Conservation (phyloP, 257 asterid genomes). For the Capsicum baccatum region DNA sequence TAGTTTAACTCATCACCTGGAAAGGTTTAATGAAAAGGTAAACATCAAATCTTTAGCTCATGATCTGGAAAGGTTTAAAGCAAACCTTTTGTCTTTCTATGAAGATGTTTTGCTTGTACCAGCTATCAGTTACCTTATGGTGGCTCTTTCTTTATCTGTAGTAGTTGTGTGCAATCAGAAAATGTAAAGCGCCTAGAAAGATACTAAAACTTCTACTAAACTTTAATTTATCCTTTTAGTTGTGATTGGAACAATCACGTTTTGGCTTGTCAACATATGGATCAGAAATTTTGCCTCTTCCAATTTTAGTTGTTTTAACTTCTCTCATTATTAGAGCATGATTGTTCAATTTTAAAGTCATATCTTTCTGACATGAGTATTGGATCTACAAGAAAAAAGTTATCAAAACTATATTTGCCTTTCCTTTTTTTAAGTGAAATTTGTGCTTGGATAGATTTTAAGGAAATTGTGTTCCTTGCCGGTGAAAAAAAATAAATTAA, state of each 20-base stretch:
- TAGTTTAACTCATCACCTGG: constrained; percentile 37
- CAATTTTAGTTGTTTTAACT: constrained; percentile 30
- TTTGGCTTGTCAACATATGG: neutral
- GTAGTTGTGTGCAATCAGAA: neutral
- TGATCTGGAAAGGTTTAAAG: constrained; percentile 36
- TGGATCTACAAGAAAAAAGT: constrained; percentile 49
- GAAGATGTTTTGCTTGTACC: neutral
- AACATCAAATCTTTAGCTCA: neutral
- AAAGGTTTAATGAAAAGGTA: constrained; percentile 50
- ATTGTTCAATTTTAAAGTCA: constrained; percentile 34
- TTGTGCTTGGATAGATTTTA: constrained; percentile 72
- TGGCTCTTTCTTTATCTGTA: neutral
- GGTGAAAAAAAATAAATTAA: neutral
- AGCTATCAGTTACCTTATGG: neutral
- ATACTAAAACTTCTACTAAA: neutral
- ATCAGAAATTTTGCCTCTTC: constrained; percentile 11
- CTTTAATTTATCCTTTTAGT: neutral
- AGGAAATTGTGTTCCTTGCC: constrained; percentile 47
- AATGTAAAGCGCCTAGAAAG: neutral
- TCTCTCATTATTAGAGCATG: constrained; percentile 52
- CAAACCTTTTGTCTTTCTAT: neutral
- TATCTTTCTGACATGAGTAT: constrained; percentile 44
- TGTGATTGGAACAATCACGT: neutral
- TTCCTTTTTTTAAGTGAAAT: constrained; percentile 66
- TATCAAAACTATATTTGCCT: constrained; percentile 44